Percentiles rank a stretch among this genome's conserved stretches.
Conservation (phyloP, 2,329 filamentous ascomycete species). For the Myriosclerotinia duriaeana region DNA sequence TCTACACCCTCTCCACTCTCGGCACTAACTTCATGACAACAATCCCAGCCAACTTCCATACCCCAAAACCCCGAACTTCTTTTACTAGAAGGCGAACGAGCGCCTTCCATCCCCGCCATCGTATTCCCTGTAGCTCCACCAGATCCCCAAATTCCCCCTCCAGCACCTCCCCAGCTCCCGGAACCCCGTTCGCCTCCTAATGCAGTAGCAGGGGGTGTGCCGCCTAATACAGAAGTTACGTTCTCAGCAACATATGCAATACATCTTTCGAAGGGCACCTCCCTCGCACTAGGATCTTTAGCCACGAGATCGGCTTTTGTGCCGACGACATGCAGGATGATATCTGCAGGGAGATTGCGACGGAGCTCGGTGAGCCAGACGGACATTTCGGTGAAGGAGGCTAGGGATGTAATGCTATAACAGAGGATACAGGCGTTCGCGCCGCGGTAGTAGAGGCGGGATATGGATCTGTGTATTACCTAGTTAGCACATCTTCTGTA, state of each 20-base stretch:
- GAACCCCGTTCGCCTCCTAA: conserved; percentile 38
- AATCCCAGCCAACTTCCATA: conserved; percentile 92
- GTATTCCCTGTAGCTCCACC: conserved; percentile 26
- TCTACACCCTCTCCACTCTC: conserved; percentile 95
- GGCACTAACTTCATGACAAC: conserved; percentile 93
- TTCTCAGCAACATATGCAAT: conserved; percentile 96
- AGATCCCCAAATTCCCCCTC: conserved; percentile 19
- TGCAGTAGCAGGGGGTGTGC: conserved; percentile 67
- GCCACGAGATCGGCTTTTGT: conserved; percentile 91
- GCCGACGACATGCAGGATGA: conserved; percentile 91
- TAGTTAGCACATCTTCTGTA: conserved; percentile 1
- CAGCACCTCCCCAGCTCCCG: conserved; percentile 4
- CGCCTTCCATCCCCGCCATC: conserved; percentile 47
- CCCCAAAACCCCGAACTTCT: conserved; percentile 81
- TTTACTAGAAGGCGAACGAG: conserved; percentile 61
- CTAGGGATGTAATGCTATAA: conserved; percentile 87
- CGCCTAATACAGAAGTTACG: conserved; percentile 68
- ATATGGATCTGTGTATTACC: conserved; percentile 61
- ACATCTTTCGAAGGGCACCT: conserved; percentile 91
- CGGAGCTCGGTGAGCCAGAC: conserved; percentile 85
- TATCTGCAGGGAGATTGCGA: conserved; percentile 67
- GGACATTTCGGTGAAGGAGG: conserved; percentile 89
- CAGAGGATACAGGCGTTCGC: conserved; percentile 92
- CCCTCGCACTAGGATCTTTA: conserved; percentile 71
- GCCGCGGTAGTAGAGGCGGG: conserved; percentile 91